Evolutionary conservation across 441 rosid genomes (phyloP), one percentile per base, ranked within the genome.

Genomic region (Brassica hybrid): DNA sequence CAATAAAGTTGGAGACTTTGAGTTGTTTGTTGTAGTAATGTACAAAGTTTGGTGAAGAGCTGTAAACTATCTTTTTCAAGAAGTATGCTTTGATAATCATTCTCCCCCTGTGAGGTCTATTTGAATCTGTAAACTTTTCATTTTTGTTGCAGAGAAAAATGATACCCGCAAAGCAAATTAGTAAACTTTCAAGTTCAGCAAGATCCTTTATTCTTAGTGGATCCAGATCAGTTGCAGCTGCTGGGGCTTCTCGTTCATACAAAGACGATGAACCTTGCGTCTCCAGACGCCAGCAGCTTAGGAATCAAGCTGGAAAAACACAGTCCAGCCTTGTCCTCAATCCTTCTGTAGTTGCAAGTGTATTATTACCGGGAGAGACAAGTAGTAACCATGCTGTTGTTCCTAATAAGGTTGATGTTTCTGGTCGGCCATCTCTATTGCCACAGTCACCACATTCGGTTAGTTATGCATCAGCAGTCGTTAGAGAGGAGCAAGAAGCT

Each of bases 101-200:
- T 36, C 56, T 43, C 30, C 58, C 63, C 36, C 59, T 67, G n/a
- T 18, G 27, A 34, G 10, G 58, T 69, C 21, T 82, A 74, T 25
- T 82, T 73, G 68, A 54, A 64, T 52, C 48, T 84, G 79, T 69
- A 59, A 38, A 10, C 48, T 60, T 59, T 59, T 18, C 21, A 16
- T 48, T 48, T 69, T 65, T 41, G 5, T 54, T 41, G 76, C 85
- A 82, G 88, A 80, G 70, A 74, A 27, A 27, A 91, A 21, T 94
- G 98, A 73, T 89, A 77, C 85, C 96, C 43, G 83, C 94, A 72
- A 92, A 94, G 87, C 93, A 86, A 12, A 63, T 94, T 63, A 76
- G 86, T 80, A 91, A 84, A 76, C 90, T 94, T 77, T 92, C 97
- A 80, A 89, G 82, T 75, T 82, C 80, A 69, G 94, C 97, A 16